Evolutionary conservation across 805 yeast genomes (phyloP), one percentile per base, ranked within the genome.

Genomic region (Millerago galiae): DNA sequence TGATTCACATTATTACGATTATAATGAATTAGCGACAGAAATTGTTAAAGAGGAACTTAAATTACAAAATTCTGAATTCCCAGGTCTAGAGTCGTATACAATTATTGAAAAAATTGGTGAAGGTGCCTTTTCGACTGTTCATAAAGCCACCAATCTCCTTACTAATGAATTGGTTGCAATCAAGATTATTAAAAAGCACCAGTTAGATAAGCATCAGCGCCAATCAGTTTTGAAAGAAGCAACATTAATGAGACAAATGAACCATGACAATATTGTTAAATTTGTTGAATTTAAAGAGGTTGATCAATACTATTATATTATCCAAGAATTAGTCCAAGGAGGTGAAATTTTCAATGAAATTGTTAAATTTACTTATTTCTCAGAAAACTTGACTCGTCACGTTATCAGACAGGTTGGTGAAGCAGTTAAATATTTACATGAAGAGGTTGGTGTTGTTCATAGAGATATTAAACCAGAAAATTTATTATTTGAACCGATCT

Each of bases 391-490:
- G 79, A 79, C 29, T 75, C 79, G 53, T 71, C 83, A 60, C 77
- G 79, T 60, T 74, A 49, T 82, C 45, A 70, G 71, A 41, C 93
- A 83, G 54, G 64, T 83, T 33, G 68, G 79, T 8, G 97, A 93
- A 65, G 98, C 98, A 1, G 68, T 93, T 50, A 95, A 95, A 0
- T 93, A 91, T 59, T 71, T 93, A 39, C 99, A 93, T 62, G 91
- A 87, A 55, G 82, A 90, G 18, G 78, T 85, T 55, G 97, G 97
- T 13, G 89, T 93, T 55, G 93, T 89, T 11, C 99, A 93, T 61
- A 75, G 98, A 43, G 99, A 93, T 59, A 85, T 93, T 49, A 93
- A 93, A 64, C 99, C 99, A 0, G 99, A 88, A 54, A 91, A 93
- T 58, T 79, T 91, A 42, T 65, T 91, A 37, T 70, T 91, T 47